phyloP scores from a whole-genome alignment of 768 basidiomycete genomes.

The Hypholoma sublateritium region DNA sequence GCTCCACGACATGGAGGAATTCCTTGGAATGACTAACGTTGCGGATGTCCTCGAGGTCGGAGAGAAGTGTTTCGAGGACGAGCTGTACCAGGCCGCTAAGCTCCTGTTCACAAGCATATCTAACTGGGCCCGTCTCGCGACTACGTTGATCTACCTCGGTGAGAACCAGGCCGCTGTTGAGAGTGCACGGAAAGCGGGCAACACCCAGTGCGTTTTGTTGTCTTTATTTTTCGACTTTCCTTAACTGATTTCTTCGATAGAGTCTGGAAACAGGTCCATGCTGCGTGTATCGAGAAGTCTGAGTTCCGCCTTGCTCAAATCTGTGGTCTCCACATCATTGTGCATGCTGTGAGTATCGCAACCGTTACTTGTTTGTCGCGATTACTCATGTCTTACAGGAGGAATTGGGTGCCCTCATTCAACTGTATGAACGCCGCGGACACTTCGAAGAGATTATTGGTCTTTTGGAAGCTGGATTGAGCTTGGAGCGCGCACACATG shows the following conservation, averaged over 20 bases:
- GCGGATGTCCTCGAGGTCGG: conserved; percentile 96
- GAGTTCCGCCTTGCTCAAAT: conserved; percentile 99
- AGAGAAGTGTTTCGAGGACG: conserved; percentile 99
- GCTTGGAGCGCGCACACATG: conserved; percentile 97
- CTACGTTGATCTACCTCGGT: conserved; percentile 96
- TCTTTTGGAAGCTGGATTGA: conserved; percentile 91
- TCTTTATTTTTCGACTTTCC: neutral
- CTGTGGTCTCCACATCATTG: conserved; percentile 96
- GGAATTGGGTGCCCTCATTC: conserved; percentile 71
- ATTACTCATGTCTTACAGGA: conserved; percentile 45
- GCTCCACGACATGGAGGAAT: conserved; percentile 99
- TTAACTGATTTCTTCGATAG: conserved; percentile 34
- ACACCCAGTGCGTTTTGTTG: conserved; percentile 78
- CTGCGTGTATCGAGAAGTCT: conserved; percentile 95
- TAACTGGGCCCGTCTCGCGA: conserved; percentile 98
- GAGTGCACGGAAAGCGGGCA: conserved; percentile 98
- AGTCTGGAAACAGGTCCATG: conserved; percentile 99
- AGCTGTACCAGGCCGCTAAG: conserved; percentile 96
- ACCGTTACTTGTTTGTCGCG: conserved; percentile 17
- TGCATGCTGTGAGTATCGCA: conserved; percentile 63
- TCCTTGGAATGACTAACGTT: conserved; percentile 97
- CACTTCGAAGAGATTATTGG: conserved; percentile 93
- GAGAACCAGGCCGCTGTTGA: conserved; percentile 99
- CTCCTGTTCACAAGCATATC: conserved; percentile 95
- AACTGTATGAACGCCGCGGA: conserved; percentile 86